These are phyloP conservation scores for Macrophomina phaseolina DNA, from an alignment of 2,329 filamentous ascomycete species.

Conservation along the genomic window DNA sequence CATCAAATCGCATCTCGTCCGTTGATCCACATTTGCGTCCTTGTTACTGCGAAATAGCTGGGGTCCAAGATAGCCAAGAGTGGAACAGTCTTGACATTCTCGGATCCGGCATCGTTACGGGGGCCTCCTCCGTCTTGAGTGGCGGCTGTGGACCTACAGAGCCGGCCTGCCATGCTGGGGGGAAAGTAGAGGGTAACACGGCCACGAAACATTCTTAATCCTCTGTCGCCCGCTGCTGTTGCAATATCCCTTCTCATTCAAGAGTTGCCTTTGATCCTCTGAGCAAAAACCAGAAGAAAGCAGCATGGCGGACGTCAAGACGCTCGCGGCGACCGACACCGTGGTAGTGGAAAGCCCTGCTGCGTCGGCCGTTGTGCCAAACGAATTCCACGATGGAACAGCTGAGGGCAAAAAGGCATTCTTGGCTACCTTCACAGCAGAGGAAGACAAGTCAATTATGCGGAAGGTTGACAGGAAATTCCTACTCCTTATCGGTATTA, in stretches of 20 bases:
- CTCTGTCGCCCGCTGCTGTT: not conserved
- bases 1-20: not conserved
- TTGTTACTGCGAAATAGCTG: not conserved
- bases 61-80: not conserved
- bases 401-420: constrained; percentile 33
- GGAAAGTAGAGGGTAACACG: not conserved
- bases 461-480: constrained; percentile 35
- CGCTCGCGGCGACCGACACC: not conserved
- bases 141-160: not conserved
- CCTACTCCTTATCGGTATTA: constrained; percentile 34
- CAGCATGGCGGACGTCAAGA: constrained; percentile 9
- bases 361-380: not conserved
- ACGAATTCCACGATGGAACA: constrained; percentile 21
- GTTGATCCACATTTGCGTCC: not conserved
- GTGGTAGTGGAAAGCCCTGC: constrained; percentile 4
- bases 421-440: constrained; percentile 34
- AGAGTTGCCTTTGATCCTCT: not conserved
- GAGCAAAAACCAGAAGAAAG: not conserved
- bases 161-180: not conserved
- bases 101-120: constrained; percentile 11
- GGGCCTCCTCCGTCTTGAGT: constrained; percentile 5
- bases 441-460: constrained; percentile 36
- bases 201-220: not conserved
- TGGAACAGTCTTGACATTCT: not conserved
- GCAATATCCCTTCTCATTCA: no score